Base-by-base conservation (phyloP, 2,329 filamentous ascomycete species). In the Neonectria ditissima region DNA sequence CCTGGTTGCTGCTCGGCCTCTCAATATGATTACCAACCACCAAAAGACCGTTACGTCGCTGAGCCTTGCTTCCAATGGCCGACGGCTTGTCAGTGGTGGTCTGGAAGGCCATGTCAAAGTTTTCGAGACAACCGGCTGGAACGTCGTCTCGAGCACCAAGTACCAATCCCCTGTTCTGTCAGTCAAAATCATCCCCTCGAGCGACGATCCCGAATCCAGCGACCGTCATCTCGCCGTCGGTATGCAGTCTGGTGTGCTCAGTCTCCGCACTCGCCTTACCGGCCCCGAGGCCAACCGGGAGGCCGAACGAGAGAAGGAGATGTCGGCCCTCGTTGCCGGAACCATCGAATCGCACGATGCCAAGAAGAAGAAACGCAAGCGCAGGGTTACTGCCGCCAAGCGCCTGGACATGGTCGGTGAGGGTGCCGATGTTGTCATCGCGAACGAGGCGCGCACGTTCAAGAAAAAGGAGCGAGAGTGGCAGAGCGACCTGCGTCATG, bases 61-160 rank as follows among this genome's bases (percentile, higher is more conserved):
- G 58, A 90, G 91, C 55, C 83, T 97, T 34, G 94, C 94, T 8
- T 94, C 93, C 47, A 88, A 92, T 70, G 92, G 92, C 50, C 89
- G 89, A 54, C 89, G 96, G 54, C 85, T 99, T 60, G 87, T 99
- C 57, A 94, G 91, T 68, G 96, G 94, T 79, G 94, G 91, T 20
- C 85, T 99, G 48, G 96, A 99, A 78, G 97, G 96, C 10, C 96
- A 98, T 79, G 90, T 98, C 81, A 99, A 99, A 81, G 89, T 99
- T 41, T 98, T 97, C 74, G 95, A 98, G 80, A 97, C 94, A 1
- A 90, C 90, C 1, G 91, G 89, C 54, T 99, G 96, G 96, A 97
- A 97, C 76, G 92, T 98, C 8, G 94, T 98, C n/a, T 91, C 93
- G 41, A 95, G 93, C 55, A 89, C 92, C 65, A 99, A 98, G 80